phyloP scores from a whole-genome alignment of 169 alveolate genomes.

The Cryptosporidium ubiquitum region DNA sequence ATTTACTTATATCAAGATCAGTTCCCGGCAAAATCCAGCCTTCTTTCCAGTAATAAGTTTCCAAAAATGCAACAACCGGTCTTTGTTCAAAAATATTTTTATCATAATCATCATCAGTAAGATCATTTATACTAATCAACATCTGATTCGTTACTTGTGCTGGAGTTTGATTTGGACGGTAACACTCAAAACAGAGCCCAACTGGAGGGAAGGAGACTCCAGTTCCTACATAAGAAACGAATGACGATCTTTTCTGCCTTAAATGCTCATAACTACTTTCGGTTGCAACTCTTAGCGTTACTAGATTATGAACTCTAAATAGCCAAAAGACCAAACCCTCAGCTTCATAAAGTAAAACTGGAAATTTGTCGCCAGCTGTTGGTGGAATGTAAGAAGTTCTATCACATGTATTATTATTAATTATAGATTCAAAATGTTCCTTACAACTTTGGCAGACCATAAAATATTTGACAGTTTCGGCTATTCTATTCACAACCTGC shows the following conservation, averaged over 20 bases:
- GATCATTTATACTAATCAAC: slow-evolving; percentile 24
- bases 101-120: slow-evolving; percentile 35
- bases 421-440: slow-evolving; percentile 57
- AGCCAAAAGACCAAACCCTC: slow-evolving; percentile 67
- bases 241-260: slow-evolving; percentile 28
- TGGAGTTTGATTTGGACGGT: slow-evolving; percentile 22
- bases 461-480: slow-evolving; percentile 46
- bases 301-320: slow-evolving; percentile 48
- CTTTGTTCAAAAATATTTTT: slow-evolving; percentile 39
- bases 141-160: slow-evolving; percentile 50
- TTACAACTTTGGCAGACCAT: slow-evolving; percentile 60
- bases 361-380: slow-evolving; percentile 23
- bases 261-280: slow-evolving; percentile 49
- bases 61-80: slow-evolving; percentile 52
- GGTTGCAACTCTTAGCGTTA: slow-evolving; percentile 52
- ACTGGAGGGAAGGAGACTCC: slow-evolving; percentile 49
- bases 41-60: slow-evolving; percentile 57
- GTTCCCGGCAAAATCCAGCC: slow-evolving; percentile 59
- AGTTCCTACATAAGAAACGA: slow-evolving; percentile 46
- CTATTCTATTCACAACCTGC: slow-evolving; percentile 48
- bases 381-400: slow-evolving; percentile 56
- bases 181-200: slow-evolving; percentile 33
- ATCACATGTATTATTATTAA: slow-evolving; percentile 53
- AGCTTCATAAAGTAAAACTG: slow-evolving; percentile 35
- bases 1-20: slow-evolving; percentile 10